Conservation (phyloP, 176 grass and related monocot genomes). For the Musa schizocarpa region DNA sequence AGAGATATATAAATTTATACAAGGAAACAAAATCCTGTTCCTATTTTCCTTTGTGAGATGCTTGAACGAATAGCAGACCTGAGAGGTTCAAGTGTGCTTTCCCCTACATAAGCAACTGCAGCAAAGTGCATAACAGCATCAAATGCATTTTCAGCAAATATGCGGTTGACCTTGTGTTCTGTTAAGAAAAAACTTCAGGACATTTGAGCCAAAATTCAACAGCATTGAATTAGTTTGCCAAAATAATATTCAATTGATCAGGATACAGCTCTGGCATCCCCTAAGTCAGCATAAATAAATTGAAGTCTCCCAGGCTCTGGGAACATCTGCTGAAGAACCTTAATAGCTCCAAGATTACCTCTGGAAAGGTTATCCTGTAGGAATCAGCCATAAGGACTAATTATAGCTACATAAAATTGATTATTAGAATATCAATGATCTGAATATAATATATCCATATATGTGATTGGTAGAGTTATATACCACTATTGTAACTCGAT, state of each 20-base stretch:
- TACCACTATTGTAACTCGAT: slow-evolving; percentile 99
- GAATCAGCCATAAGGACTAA: neutral
- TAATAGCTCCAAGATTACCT: slow-evolving; percentile 91
- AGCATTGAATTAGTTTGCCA: neutral
- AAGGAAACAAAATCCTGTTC: neutral
- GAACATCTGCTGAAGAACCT: slow-evolving; percentile 57
- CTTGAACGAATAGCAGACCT: slow-evolving; percentile 37
- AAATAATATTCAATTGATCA: slow-evolving; percentile 11
- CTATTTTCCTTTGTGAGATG: neutral
- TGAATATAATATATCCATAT: no score
- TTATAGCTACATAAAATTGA: neutral
- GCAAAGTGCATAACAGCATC: slow-evolving; percentile 99
- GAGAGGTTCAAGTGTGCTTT: slow-evolving; percentile 94
- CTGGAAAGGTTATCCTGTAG: slow-evolving; percentile 96
- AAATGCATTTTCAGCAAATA: slow-evolving; percentile 87
- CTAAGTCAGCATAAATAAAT: slow-evolving; percentile 97
- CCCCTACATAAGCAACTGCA: slow-evolving; percentile 92
- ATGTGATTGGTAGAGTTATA: slow-evolving; percentile 14
- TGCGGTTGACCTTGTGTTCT: slow-evolving; percentile 70
- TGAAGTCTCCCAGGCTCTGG: slow-evolving; percentile 89
- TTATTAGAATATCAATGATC: neutral
- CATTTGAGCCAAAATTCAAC: neutral
- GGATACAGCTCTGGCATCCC: slow-evolving; percentile 82
- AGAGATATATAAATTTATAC: neutral
- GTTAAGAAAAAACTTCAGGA: slow-evolving; percentile 8